These are phyloP conservation scores for Pseudonitzschia delicatissima DNA, from an alignment of 108 stramenopile species.

Conservation along the genomic window DNA sequence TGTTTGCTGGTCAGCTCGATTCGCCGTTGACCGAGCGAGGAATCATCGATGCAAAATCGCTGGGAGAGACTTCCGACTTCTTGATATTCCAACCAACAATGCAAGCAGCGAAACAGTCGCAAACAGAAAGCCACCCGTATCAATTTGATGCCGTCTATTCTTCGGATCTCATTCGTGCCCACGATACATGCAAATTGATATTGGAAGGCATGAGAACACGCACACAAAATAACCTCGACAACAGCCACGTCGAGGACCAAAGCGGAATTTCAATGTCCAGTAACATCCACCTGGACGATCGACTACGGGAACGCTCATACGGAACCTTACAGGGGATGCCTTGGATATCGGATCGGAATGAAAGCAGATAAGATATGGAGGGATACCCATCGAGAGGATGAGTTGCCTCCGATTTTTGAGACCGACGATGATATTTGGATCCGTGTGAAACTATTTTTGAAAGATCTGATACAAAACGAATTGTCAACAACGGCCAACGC, in stretches of 20 bases:
- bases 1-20: constrained; percentile 51
- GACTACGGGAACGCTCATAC: constrained; percentile 51
- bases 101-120: not conserved
- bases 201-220: constrained; percentile 2
- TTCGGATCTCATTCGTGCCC: constrained; percentile 13
- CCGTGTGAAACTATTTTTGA: constrained; percentile 45
- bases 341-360: constrained; percentile 28
- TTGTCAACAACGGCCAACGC: not conserved
- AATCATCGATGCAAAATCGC: constrained; percentile 21
- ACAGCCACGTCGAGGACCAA: not conserved
- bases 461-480: constrained; percentile 27
- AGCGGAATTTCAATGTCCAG: not conserved
- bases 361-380: constrained; percentile 20
- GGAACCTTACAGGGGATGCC: constrained; percentile 48
- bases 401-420: constrained; percentile 38
- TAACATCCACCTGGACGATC: constrained; percentile 33
- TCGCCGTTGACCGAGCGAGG: constrained; percentile 47
- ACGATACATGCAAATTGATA: constrained; percentile 1
- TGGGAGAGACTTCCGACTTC: constrained; percentile 2
- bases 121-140: not conserved
- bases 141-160: constrained; percentile 3
- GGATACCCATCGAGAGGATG: not conserved
- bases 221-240: not conserved
- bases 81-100: constrained; percentile 2
- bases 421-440: constrained; percentile 49